Evolutionary conservation across 805 yeast genomes (phyloP), one percentile per base, ranked within the genome.

Genomic region (Saccharomycodes ludwigii): DNA sequence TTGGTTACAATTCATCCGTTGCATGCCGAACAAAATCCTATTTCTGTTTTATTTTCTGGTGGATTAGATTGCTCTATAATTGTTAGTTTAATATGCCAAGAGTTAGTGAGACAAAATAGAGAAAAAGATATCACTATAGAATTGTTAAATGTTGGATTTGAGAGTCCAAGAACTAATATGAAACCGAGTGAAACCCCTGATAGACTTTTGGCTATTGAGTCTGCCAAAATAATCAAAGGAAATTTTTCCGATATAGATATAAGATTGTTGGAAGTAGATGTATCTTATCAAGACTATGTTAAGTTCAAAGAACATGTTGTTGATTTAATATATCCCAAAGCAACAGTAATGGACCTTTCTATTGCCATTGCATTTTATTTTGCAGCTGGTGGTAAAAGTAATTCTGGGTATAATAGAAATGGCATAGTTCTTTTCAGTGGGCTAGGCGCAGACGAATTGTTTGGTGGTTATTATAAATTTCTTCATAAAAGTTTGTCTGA

Each of bases 281-380:
- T 91, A 2, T 58, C 79, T 1, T 86, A 78, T 45, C 70, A 68
- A 5, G 76, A 72, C 29, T 83, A 84, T 56, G 44, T 69, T 7
- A 26, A 46, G 3, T 68, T 68, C 22, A 67, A 65, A 31, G 53
- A 59, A 1, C 51, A 58, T 3, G 94, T 88, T 0, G 54, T 63
- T 27, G 58, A 66, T 17, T 58, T 88, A 26, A 91, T 91, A 67
- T 75, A 65, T 46, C 98, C 99, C 0, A 72, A 75, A 37, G 65
- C 70, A 27, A 85, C 95, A 0, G 97, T 85, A 40, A 91, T 91
- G 97, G 99, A 91, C 52, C 56, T 85, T 15, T 81, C 95, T 1
- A 91, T 91, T 31, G 96, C 96, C 2, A 73, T 88, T 38, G 98
- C 99, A 0, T 91, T 91, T 47, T 85, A 76, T 50, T 91, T 85